Percentiles rank a stretch among this genome's conserved stretches.
These are phyloP conservation scores for Phaseolus lunatus DNA, from an alignment of 306 rosid genomes.

Conservation along the genomic window DNA sequence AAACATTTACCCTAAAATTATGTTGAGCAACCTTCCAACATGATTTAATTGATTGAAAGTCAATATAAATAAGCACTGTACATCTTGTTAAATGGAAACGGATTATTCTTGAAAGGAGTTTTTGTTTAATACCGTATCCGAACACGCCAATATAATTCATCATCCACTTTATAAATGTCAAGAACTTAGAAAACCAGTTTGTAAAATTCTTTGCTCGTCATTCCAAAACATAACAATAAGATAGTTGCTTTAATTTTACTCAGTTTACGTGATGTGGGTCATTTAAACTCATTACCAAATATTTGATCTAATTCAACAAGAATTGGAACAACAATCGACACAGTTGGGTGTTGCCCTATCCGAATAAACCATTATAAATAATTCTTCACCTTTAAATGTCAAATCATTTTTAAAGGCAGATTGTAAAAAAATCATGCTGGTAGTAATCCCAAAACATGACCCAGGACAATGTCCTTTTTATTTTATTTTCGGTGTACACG, in stretches of 20 bases:
- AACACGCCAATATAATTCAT: too few relatives aligned
- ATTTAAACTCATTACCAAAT: neutral
- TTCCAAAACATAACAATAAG: too few relatives aligned
- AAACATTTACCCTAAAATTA: too few relatives aligned
- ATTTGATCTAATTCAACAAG: neutral
- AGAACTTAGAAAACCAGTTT: too few relatives aligned
- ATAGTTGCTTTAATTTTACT: neutral
- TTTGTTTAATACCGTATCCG: too few relatives aligned
- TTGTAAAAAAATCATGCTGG: conserved; percentile 5
- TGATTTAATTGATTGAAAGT: too few relatives aligned
- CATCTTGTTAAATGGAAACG: too few relatives aligned
- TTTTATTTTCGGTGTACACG: conserved; percentile 40
- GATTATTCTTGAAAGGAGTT: too few relatives aligned
- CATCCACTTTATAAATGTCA: too few relatives aligned
- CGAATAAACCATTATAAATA: neutral
- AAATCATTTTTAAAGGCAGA: neutral
- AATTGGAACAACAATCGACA: neutral
- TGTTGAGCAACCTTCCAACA: too few relatives aligned
- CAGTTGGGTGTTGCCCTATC: neutral
- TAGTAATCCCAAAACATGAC: conserved; percentile 30
- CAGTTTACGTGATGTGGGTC: neutral
- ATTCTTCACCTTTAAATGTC: neutral
- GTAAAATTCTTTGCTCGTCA: too few relatives aligned
- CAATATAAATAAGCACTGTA: too few relatives aligned
- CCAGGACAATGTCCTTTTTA: conserved; percentile 36